Conservation (phyloP, 208 protist genomes). For the Wallacemonas collosoma region DNA sequence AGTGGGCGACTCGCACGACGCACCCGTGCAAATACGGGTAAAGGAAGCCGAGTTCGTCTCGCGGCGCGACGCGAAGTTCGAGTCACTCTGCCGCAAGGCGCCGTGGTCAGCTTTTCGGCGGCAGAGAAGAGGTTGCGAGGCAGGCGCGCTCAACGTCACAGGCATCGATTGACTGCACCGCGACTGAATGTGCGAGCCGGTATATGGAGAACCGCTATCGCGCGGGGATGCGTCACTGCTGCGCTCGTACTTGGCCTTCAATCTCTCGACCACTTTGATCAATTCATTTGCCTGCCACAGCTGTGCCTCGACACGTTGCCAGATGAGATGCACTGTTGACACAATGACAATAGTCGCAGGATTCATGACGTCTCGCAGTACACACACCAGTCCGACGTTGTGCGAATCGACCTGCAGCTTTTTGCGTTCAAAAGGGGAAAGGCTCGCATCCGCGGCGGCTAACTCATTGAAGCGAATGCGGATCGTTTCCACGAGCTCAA, state of each 20-base stretch:
- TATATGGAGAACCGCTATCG: constrained; percentile 11
- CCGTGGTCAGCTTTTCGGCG: background rate
- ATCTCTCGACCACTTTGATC: constrained; percentile 44
- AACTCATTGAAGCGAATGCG: constrained; percentile 77
- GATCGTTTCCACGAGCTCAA: constrained; percentile 58
- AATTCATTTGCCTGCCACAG: constrained; percentile 83
- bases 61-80: constrained; percentile 10
- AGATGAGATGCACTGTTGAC: constrained; percentile 74
- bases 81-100: constrained; percentile 7
- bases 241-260: constrained; percentile 62
- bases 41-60: constrained; percentile 5
- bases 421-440: constrained; percentile 64
- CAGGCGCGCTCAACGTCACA: constrained; percentile 11
- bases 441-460: constrained; percentile 45
- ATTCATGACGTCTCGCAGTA: constrained; percentile 57
- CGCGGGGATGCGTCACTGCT: constrained; percentile 7
- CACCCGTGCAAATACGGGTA: constrained; percentile 17
- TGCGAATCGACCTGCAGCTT: constrained; percentile 73
- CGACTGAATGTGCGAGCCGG: background rate
- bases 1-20: constrained; percentile 1
- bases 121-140: constrained; percentile 4
- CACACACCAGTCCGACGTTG: constrained; percentile 81
- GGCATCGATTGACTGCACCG: constrained; percentile 17
- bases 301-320: constrained; percentile 80
- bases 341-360: constrained; percentile 61